Conservation (phyloP, 345 rosid genomes). For the Sisymbrium irio region DNA sequence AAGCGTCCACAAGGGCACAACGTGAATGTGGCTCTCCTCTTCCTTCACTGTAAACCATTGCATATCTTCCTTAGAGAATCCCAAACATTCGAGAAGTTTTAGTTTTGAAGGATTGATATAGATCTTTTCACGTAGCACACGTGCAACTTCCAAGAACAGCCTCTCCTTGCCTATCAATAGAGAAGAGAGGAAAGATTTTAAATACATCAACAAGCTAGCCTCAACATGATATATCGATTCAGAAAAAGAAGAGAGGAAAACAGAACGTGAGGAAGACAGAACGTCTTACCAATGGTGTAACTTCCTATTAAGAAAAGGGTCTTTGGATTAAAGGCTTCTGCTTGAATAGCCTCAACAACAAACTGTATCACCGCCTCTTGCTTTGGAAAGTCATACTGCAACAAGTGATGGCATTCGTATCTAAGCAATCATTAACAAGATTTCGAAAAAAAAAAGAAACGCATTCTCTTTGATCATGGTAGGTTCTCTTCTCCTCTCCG, state of each 20-base stretch:
- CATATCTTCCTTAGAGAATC: slow-evolving; percentile 77
- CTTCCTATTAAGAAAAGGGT: slow-evolving; percentile 92
- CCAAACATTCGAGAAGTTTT: slow-evolving; percentile 69
- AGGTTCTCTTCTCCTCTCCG: background rate
- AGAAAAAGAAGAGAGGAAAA: background rate
- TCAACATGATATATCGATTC: background rate
- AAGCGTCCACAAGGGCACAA: slow-evolving; percentile 95
- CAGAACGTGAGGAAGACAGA: background rate
- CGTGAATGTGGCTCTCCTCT: slow-evolving; percentile 86
- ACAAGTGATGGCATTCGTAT: slow-evolving; percentile 13
- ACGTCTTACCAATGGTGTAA: slow-evolving; percentile 74
- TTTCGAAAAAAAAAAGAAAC: too few species aligned
- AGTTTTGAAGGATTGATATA: slow-evolving; percentile 68
- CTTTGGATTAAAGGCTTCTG: slow-evolving; percentile 83
- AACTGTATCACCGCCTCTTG: slow-evolving; percentile 92
- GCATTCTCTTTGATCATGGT: too few species aligned
- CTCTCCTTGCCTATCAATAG: slow-evolving; percentile 74
- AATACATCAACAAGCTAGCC: background rate
- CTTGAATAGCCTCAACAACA: slow-evolving; percentile 94
- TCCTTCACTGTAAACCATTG: slow-evolving; percentile 81
- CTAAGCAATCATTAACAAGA: background rate
- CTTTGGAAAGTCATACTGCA: slow-evolving; percentile 94
- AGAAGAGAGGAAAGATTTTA: background rate
- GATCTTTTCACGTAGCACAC: slow-evolving; percentile 63
- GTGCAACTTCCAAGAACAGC: slow-evolving; percentile 90